Evolutionary conservation across 495 filamentous ascomycete species (phyloP).

Genomic region (Penicillium lagena): DNA sequence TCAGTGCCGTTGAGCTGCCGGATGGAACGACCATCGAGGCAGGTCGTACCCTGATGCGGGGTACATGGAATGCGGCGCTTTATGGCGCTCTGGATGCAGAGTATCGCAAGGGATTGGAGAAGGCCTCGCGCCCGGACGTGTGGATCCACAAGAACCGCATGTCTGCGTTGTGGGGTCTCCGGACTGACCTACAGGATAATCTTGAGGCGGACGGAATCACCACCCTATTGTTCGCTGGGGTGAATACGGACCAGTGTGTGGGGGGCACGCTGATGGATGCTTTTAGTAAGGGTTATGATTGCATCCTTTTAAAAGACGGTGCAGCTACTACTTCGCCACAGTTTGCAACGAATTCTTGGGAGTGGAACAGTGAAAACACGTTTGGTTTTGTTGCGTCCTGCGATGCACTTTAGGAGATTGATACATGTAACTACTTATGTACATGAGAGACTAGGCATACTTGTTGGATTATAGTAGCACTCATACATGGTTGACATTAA

Average conservation of each 20-base stretch:
- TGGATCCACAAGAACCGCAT: slow-evolving; percentile 53
- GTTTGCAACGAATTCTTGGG: too few relatives aligned
- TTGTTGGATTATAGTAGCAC: too few relatives aligned
- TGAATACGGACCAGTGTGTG: slow-evolving; percentile 58
- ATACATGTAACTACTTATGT: too few relatives aligned
- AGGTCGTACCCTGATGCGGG: slow-evolving; percentile 44
- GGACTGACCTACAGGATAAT: slow-evolving; percentile 21
- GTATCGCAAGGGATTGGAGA: slow-evolving; percentile 17
- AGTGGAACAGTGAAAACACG: too few relatives aligned
- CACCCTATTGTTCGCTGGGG: slow-evolving; percentile 49
- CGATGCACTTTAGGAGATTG: background rate
- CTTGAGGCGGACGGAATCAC: slow-evolving; percentile 34
- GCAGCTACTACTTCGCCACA: too few relatives aligned
- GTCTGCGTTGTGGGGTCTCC: slow-evolving; percentile 45
- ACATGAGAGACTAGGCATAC: too few relatives aligned
- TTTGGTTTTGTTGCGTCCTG: too few relatives aligned
- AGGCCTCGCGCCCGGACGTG: slow-evolving; percentile 31
- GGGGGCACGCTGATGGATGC: slow-evolving; percentile 47
- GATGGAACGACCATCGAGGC: slow-evolving; percentile 29
- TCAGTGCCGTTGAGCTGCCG: slow-evolving; percentile 29
- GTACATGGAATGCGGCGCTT: slow-evolving; percentile 48
- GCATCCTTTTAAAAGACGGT: slow-evolving; percentile 24
- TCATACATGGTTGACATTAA: too few relatives aligned
- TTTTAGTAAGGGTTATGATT: slow-evolving; percentile 30
- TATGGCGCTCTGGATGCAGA: slow-evolving; percentile 36